Evolutionary conservation across 257 asterid genomes (phyloP).

Genomic region (Coffea eugenioides): DNA sequence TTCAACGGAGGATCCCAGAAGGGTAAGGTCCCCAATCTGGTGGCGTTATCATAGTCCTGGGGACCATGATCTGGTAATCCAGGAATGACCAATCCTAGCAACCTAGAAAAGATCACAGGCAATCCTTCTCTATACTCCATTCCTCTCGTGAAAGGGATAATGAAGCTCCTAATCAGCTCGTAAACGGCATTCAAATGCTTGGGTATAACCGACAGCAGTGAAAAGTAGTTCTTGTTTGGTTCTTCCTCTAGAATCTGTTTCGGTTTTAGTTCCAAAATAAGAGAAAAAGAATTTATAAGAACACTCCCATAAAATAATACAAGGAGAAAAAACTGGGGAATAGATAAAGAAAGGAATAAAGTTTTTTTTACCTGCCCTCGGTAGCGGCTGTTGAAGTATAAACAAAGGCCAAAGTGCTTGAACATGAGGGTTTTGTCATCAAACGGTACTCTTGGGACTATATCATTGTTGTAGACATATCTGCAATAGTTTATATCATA

Average conservation of each 20-base stretch:
- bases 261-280: not conserved
- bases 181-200: conserved; percentile 42
- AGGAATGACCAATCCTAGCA: conserved; percentile 42
- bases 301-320: not conserved
- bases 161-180: conserved; percentile 55
- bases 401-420: conserved; percentile 71
- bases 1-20: not conserved
- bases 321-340: not conserved
- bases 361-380: conserved; percentile 42
- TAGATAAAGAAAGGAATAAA: not conserved
- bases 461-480: conserved; percentile 55
- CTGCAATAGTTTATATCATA: conserved; percentile 48
- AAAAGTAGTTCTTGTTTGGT: conserved; percentile 76
- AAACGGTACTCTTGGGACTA: conserved; percentile 72
- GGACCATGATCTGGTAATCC: conserved; percentile 55
- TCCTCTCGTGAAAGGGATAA: conserved; percentile 47
- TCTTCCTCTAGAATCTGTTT: conserved; percentile 60
- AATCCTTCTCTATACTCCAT: conserved; percentile 49
- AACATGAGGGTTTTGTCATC: conserved; percentile 57
- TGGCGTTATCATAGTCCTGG: conserved; percentile 55
- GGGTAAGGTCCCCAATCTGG: conserved; percentile 41
- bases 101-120: conserved; percentile 38
- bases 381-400: conserved; percentile 62
- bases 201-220: conserved; percentile 40
- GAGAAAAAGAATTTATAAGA: not conserved